Base-by-base conservation (phyloP, 2,329 filamentous ascomycete genomes). In the Aspergillus bombycis region DNA sequence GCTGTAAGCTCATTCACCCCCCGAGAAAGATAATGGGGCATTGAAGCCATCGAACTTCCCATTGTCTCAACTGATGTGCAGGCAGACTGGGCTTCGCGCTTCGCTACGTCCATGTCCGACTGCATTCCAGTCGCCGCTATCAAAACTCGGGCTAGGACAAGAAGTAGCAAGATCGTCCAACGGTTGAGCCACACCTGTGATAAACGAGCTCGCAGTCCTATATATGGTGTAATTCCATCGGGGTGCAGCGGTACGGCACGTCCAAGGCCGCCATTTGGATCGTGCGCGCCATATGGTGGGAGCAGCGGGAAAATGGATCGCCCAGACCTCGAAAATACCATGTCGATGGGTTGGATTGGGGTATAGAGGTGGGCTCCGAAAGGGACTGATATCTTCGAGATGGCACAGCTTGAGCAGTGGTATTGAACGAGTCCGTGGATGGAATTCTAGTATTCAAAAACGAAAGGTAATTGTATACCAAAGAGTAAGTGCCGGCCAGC, bases 151-250 rank as follows among this genome's bases (percentile, higher is more conserved):
- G 91, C 87, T 58, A 99, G 88, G 61, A 98, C 89, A 60, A 99
- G 88, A 63, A 97, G 78, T 55, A 98, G 84, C 55, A 99, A 85
- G 64, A 98, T 84, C 45, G 95, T 98, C 95, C 95, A 99, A 79
- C 92, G 88, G 83, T 99, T 98, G 82, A 99, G 89, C 93, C 94
- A 97, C 78, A 96, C 86, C 83, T 99, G 95, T 58, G 95, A 98
- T 72, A 98, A 86, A 73, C 94, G 90, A 72, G 94, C 90, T 74
- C 89, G 88, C 74, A 97, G 88, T 72, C 94, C 93, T 67, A 99
- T 91, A 78, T 98, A 98, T 66, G 95, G 94, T 67, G 93, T 97
- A 74, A 91, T 85, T 75, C 87, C 87, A 78, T 88, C 85, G 67
- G 91, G 89, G 76, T 87, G 85, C 74, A 83, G 79, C 79, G 85